Percentiles rank a stretch among this genome's conserved stretches.
Evolutionary conservation across 2,329 filamentous ascomycete genomes (phyloP).

Genomic region (Hymenotorrendiella dingleyae): DNA sequence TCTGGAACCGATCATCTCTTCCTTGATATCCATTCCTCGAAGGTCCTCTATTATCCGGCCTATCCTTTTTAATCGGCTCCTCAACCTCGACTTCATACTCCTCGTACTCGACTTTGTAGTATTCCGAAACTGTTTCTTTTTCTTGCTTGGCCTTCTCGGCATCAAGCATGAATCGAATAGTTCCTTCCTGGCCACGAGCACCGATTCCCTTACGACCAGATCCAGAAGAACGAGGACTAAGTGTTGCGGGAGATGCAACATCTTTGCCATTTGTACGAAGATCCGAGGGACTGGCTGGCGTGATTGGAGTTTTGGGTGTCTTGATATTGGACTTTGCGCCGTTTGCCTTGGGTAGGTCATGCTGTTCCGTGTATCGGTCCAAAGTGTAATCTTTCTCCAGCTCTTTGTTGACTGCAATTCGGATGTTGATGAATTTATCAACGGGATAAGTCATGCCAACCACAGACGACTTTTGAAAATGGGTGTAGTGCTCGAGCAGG

Average conservation of each 20-base stretch:
- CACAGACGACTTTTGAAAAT: slow-evolving; percentile 68
- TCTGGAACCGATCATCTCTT: slow-evolving; percentile 6
- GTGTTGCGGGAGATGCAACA: slow-evolving; percentile 25
- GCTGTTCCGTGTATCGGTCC: slow-evolving; percentile 59
- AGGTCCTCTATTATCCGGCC: slow-evolving; percentile 10
- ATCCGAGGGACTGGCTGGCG: slow-evolving; percentile 30
- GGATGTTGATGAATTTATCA: slow-evolving; percentile 76
- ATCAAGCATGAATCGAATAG: slow-evolving; percentile 85
- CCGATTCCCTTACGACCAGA: slow-evolving; percentile 22
- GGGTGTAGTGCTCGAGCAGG: slow-evolving; percentile 85
- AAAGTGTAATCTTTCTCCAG: slow-evolving; percentile 55
- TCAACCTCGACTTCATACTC: slow-evolving; percentile 76
- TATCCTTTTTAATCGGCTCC: slow-evolving; percentile 36
- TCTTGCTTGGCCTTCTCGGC: slow-evolving; percentile 69
- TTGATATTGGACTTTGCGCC: slow-evolving; percentile 30
- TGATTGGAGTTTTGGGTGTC: slow-evolving; percentile 31
- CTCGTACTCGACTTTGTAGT: slow-evolving; percentile 69
- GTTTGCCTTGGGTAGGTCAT: slow-evolving; percentile 34
- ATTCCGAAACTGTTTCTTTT: slow-evolving; percentile 58
- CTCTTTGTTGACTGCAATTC: slow-evolving; percentile 81
- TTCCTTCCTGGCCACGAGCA: slow-evolving; percentile 53
- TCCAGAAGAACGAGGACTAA: slow-evolving; percentile 28
- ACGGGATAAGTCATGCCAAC: slow-evolving; percentile 68
- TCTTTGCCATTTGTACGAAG: slow-evolving; percentile 26
- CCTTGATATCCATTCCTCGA: slow-evolving; percentile 5